Conservation (phyloP, 2,329 filamentous ascomycete species). For the Trichoderma arundinaceum region DNA sequence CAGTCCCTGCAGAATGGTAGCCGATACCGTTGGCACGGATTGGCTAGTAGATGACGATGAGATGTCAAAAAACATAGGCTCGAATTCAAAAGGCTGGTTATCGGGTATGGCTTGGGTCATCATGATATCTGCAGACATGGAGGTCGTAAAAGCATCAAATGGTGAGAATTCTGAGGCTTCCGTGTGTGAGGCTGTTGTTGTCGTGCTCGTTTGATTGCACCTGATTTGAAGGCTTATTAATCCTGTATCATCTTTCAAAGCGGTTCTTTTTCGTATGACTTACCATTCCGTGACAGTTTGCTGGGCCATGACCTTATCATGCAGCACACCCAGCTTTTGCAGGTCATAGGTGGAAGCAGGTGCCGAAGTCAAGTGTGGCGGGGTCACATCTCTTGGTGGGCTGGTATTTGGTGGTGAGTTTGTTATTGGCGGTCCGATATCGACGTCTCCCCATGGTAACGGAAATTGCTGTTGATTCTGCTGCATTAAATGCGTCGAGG, state of each 20-base stretch:
- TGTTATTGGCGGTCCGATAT: neutral
- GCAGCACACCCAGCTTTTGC: neutral
- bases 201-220: slow-evolving; percentile 4
- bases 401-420: neutral
- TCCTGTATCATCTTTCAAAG: neutral
- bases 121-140: neutral
- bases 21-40: neutral
- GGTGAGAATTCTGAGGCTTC: neutral
- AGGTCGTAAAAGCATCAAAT: neutral
- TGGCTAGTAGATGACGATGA: slow-evolving; percentile 6
- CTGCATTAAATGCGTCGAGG: neutral
- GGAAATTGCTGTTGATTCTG: neutral
- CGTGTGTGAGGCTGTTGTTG: neutral
- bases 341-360: slow-evolving; percentile 1
- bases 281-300: slow-evolving; percentile 8
- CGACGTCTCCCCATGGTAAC: slow-evolving; percentile 15
- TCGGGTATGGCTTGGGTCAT: neutral
- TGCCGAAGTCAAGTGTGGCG: neutral
- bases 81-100: neutral
- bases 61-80: slow-evolving; percentile 9
- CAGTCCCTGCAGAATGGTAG: neutral
- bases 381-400: neutral
- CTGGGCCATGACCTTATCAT: neutral
- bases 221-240: neutral
- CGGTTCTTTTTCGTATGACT: neutral